phyloP scores from a whole-genome alignment of 164 flowering plant species.

The Vitis cinerea region DNA sequence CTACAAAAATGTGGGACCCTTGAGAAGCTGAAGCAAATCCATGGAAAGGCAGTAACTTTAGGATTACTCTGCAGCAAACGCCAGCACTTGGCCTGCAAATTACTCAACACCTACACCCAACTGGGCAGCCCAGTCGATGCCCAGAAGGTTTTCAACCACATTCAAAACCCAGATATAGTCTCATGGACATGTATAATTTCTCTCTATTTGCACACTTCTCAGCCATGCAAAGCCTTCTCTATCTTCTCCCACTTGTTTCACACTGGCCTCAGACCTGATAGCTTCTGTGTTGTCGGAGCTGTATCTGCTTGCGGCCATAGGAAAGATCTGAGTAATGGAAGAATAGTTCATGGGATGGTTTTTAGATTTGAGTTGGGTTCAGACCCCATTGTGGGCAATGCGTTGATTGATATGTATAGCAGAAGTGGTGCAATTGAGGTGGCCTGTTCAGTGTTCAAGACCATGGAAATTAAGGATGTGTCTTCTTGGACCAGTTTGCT shows the following conservation, averaged over 20 bases:
- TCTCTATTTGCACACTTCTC: conserved; percentile 25
- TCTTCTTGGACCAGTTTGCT: conserved; percentile 52
- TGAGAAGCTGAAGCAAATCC: conserved; percentile 33
- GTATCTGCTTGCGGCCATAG: conserved; percentile 37
- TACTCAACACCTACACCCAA: conserved; percentile 36
- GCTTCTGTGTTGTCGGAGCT: conserved; percentile 37
- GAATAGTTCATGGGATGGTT: conserved; percentile 44
- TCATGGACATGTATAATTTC: conserved; percentile 43
- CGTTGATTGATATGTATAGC: conserved; percentile 51
- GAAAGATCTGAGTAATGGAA: conserved; percentile 31
- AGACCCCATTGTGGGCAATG: conserved; percentile 38
- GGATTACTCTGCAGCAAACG: conserved; percentile 19
- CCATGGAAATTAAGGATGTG: conserved; percentile 34
- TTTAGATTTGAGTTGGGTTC: conserved; percentile 22
- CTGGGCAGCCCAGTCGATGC: conserved; percentile 27
- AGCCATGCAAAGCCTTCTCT: conserved; percentile 26
- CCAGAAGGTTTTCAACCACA: conserved; percentile 31
- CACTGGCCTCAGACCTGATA: conserved; percentile 32
- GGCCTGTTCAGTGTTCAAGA: conserved; percentile 29
- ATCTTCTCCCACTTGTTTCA: conserved; percentile 23
- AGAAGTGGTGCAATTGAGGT: conserved; percentile 24
- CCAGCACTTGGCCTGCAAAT: conserved; percentile 31
- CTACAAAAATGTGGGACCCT: conserved; percentile 22
- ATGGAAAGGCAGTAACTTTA: conserved; percentile 26
- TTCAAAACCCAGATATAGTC: conserved; percentile 37